Base-by-base conservation (phyloP, 1,284 basidiomycete species). In the Cystobasidium slooffiae region DNA sequence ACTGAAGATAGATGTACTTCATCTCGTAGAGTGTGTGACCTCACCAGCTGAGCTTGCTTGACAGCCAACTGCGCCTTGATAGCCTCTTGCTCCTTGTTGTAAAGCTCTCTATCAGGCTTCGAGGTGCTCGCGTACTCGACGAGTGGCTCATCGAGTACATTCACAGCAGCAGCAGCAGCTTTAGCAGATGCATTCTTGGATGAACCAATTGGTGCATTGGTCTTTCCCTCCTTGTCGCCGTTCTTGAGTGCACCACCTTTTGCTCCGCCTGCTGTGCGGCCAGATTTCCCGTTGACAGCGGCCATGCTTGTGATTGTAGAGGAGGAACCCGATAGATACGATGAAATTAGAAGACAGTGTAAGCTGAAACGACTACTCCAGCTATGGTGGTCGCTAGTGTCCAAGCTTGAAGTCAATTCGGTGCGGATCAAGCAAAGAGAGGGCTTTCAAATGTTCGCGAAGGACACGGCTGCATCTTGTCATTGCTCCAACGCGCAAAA, bases 31-130 rank as follows among this genome's bases (percentile, higher is more conserved):
- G 46, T 3, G 5, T 22, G 9, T 3, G 6, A 4, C 87, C 91
- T 81, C 80, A 94, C 94, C 76, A 94, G 84, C 84, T 93, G 90
- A 47, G 83, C 82, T 83, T 95, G 92, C 64, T 93, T 83, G 62
- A 84, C 86, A 72, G 93, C 93, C 80, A 97, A 94, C 81, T 94
- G 90, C 49, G 86, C 84, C 84, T 91, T 94, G 78, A 95, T 84
- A 78, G 83, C 88, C 63, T 91, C 88, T 84, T 96, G 93, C 84
- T 96, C 93, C 24, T 86, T 86, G 76, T 95, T 91, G 82, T 91
- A 91, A 43, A 83, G 84, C 59, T 85, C 86, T 84, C 93, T 93
- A 85, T 95, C 93, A 43, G 94, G 93, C 82, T 86, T 91, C 58
- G 82, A 79, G 16, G 62, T 51, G 14, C 62, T 66, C 44, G 62